Base-by-base conservation (phyloP, 208 protist species). In the Porcisia deanei region DNA sequence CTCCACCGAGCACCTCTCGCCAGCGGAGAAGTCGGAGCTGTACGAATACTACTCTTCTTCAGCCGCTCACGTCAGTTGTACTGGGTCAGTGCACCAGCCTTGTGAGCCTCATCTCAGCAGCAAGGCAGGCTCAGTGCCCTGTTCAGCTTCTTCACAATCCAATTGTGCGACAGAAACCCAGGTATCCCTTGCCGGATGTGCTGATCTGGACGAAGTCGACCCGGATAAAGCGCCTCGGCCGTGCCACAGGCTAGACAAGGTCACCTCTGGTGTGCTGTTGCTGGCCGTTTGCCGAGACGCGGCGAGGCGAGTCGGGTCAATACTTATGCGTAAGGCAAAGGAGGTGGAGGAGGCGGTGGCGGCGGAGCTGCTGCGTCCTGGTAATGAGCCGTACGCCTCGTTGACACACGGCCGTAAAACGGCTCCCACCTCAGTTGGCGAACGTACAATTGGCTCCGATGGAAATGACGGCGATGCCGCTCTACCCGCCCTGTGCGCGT, bases 211-310 rank as follows among this genome's bases (percentile, higher is more conserved):
- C 39, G 81, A 68, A 14, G 82, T 96, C 1, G 34, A 77, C 7
- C 82, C 90, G 3, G 78, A 86, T 18, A 88, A 90, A 39, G 57
- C 83, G 0, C 90, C 89, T 10, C 83, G 93, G 30, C 86, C 93
- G 8, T 97, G 93, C 74, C 88, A 97, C 65, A 83, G 95, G 16
- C 83, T 98, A 3, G 95, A 98, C 77, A 95, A 92, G 74, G 92
- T 91, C 4, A 98, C 95, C 4, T 97, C 91, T 30, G 95, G 95
- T 55, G 85, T 97, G 8, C 75, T 97, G 43, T 79, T 96, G 39
- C 76, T 94, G 25, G 91, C 83, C 18, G 88, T 95, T 18, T 74
- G 67, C 22, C 81, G 79, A 25, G 80, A 73, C 16, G 85, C 93
- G 1, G 87, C 91, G 43, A 79, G 75, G 55, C 85, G 80, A 3